A percentile compares a stretch with the other conserved stretches of the same genome.
Conservation (phyloP, 257 asterid genomes). For the Solanum medicagineum region DNA sequence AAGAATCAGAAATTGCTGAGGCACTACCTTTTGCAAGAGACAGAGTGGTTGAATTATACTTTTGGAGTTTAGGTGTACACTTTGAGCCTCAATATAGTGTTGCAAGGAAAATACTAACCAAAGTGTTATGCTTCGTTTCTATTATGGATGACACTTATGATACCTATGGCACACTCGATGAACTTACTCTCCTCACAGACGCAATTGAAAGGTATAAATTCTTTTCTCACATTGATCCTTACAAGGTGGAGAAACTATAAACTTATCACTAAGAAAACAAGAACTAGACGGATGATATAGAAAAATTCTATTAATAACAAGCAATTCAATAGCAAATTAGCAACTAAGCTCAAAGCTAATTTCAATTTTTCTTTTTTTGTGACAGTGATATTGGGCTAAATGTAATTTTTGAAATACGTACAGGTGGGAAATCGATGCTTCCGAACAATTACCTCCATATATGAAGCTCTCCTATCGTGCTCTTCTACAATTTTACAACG, state of each 20-base stretch:
- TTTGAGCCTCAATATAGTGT: constrained; percentile 18
- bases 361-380: too few relatives aligned
- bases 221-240: too few relatives aligned
- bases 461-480: background rate
- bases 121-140: background rate
- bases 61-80: constrained; percentile 15
- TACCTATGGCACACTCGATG: background rate
- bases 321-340: too few relatives aligned
- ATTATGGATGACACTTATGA: background rate
- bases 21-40: constrained; percentile 27
- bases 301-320: too few relatives aligned
- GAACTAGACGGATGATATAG: too few relatives aligned
- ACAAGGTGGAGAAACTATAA: too few relatives aligned
- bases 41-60: constrained; percentile 27
- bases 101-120: background rate
- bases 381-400: too few relatives aligned
- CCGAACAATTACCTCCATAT: constrained; percentile 6
- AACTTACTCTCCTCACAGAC: background rate
- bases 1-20: background rate
- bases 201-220: background rate
- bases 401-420: background rate
- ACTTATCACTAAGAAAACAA: too few relatives aligned
- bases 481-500: constrained; percentile 1
- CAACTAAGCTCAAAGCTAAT: too few relatives aligned
- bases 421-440: constrained; percentile 13